phyloP scores from a whole-genome alignment of 371 early-diverging fungal genomes.

The Umbelopsis sp. region DNA sequence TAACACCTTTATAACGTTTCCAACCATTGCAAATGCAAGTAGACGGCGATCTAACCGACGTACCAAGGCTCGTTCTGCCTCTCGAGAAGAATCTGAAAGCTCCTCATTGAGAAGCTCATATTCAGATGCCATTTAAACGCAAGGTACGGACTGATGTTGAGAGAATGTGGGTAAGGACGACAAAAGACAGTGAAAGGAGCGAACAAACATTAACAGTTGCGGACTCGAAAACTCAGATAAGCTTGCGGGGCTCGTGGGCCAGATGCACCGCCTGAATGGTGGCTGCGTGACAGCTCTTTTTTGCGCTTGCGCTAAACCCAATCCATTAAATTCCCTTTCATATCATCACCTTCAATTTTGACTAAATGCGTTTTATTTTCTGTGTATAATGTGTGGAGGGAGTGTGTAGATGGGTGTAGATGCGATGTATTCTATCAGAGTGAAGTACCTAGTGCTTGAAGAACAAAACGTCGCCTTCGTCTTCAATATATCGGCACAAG shows the following conservation, averaged over 20 bases:
- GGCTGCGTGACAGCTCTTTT: too few relatives aligned
- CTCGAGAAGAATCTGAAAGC: not conserved
- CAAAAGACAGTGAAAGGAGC: not conserved
- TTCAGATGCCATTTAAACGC: not conserved
- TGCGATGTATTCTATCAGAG: not conserved
- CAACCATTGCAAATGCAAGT: slow-evolving; percentile 49
- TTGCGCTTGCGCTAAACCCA: too few relatives aligned
- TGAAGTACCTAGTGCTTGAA: slow-evolving; percentile 47
- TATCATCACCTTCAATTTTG: not conserved
- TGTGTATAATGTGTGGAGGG: not conserved
- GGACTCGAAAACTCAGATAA: too few relatives aligned
- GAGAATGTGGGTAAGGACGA: not conserved
- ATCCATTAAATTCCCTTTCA: not conserved
- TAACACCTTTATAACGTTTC: slow-evolving; percentile 42
- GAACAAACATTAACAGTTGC: too few relatives aligned
- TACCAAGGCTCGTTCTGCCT: slow-evolving; percentile 33
- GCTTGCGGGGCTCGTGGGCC: too few relatives aligned
- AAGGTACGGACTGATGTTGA: not conserved
- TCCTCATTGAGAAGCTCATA: slow-evolving; percentile 10
- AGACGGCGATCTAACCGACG: slow-evolving; percentile 40
- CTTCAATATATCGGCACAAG: slow-evolving; percentile 86
- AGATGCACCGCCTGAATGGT: too few relatives aligned
- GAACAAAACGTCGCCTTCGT: slow-evolving; percentile 70
- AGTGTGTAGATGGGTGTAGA: slow-evolving; percentile 1
- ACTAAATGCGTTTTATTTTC: not conserved